Percentiles rank a stretch among this genome's conserved stretches.
These are phyloP conservation scores for Incumbomyces lentus DNA, from an alignment of 2,329 filamentous ascomycete genomes.

Conservation along the genomic window DNA sequence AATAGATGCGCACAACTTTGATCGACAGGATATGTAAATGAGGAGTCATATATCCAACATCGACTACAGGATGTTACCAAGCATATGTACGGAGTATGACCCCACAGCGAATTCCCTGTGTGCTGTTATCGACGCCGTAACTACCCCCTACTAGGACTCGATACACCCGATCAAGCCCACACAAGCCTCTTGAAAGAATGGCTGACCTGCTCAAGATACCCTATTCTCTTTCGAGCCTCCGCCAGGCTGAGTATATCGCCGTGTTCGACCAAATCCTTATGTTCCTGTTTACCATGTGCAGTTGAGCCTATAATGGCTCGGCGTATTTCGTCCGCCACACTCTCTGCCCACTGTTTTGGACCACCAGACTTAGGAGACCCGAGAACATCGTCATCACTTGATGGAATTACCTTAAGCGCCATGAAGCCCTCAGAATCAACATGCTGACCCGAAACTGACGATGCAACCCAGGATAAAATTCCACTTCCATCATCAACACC, in stretches of 20 bases:
- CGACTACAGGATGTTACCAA: too few relatives aligned
- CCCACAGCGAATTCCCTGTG: too few relatives aligned
- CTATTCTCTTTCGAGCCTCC: slow-evolving; percentile 79
- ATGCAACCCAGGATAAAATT: slow-evolving; percentile 30
- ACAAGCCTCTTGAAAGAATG: slow-evolving; percentile 91
- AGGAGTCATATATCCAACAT: too few relatives aligned
- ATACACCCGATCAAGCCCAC: slow-evolving; percentile 48
- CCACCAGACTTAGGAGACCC: background rate
- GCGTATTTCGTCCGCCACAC: slow-evolving; percentile 68
- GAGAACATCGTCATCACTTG: slow-evolving; percentile 4
- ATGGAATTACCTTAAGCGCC: slow-evolving; percentile 34
- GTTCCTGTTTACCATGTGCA: slow-evolving; percentile 19
- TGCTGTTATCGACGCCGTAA: too few relatives aligned
- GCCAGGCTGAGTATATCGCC: slow-evolving; percentile 69
- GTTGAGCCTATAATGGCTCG: slow-evolving; percentile 45
- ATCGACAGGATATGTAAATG: too few relatives aligned
- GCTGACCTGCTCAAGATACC: slow-evolving; percentile 73
- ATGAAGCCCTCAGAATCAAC: slow-evolving; percentile 26
- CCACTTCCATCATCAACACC: slow-evolving; percentile 28
- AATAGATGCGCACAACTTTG: too few relatives aligned
- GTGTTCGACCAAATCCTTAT: slow-evolving; percentile 37
- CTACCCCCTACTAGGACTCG: too few relatives aligned
- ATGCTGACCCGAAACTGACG: slow-evolving; percentile 18
- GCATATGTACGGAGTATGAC: too few relatives aligned
- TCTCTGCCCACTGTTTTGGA: slow-evolving; percentile 34